Conservation (phyloP, 208 protist species). For the Herpetomonas tarakana region DNA sequence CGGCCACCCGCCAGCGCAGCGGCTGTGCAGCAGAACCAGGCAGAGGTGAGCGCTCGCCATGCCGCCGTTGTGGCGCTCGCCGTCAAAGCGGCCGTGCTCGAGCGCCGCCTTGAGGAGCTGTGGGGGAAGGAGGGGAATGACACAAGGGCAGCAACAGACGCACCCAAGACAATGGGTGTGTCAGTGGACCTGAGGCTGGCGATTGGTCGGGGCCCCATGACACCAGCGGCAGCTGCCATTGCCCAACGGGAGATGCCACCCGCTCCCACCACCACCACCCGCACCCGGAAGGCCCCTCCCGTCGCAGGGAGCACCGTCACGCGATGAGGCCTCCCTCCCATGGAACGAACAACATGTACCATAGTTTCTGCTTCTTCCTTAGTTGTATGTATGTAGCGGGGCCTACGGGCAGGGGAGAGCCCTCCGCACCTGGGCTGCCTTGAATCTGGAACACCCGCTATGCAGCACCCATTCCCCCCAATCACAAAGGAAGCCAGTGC, state of each 20-base stretch:
- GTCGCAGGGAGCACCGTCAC: too few species aligned
- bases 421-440: too few species aligned
- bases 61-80: slow-evolving; percentile 18
- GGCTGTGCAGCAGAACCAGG: slow-evolving; percentile 8
- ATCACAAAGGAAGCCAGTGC: too few species aligned
- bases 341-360: too few species aligned
- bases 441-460: too few species aligned
- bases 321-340: too few species aligned
- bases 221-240: slow-evolving; percentile 17
- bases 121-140: not conserved
- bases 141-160: not conserved
- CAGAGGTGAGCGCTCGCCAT: slow-evolving; percentile 11
- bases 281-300: slow-evolving; percentile 14
- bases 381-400: too few species aligned
- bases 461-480: too few species aligned
- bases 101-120: slow-evolving; percentile 25
- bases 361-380: too few species aligned
- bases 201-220: slow-evolving; percentile 37
- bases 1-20: not conserved
- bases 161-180: not conserved
- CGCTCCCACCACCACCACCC: not conserved
- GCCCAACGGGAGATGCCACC: slow-evolving; percentile 19
- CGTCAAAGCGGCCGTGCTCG: slow-evolving; percentile 24
- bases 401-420: too few species aligned
- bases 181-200: slow-evolving; percentile 26